A percentile compares a stretch with the other conserved stretches of the same genome.
Evolutionary conservation across 352 stramenopile genomes (phyloP).

Genomic region (Phytopythium vexans): DNA sequence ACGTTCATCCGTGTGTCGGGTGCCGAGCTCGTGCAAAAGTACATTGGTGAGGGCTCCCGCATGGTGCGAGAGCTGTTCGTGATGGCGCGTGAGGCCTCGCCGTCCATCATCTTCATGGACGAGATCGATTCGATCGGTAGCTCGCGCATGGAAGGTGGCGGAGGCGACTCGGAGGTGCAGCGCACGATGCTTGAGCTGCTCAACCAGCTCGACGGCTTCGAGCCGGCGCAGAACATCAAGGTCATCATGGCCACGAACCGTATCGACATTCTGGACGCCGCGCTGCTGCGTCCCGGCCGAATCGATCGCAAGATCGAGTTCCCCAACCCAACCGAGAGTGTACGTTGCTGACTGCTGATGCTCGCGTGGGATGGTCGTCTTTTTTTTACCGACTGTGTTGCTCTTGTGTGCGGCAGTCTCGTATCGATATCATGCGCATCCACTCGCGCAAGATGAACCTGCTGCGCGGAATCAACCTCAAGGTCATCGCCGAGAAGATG

Average conservation of each 20-base stretch:
- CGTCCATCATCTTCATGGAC: slow-evolving; percentile 99
- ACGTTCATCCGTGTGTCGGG: slow-evolving; percentile 99
- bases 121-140: slow-evolving; percentile 99
- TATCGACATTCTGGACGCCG: slow-evolving; percentile 98
- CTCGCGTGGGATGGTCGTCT: neutral
- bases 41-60: slow-evolving; percentile 98
- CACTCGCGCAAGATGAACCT: slow-evolving; percentile 99
- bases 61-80: slow-evolving; percentile 99
- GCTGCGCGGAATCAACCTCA: slow-evolving; percentile 98
- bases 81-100: slow-evolving; percentile 96
- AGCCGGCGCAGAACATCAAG: slow-evolving; percentile 98
- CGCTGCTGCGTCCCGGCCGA: slow-evolving; percentile 95
- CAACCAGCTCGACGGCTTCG: slow-evolving; percentile 98
- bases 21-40: slow-evolving; percentile 99
- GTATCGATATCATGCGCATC: slow-evolving; percentile 98
- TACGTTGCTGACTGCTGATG: slow-evolving; percentile 21
- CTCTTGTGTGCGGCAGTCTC: slow-evolving; percentile 51
- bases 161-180: slow-evolving; percentile 98
- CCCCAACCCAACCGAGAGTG: slow-evolving; percentile 96
- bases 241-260: slow-evolving; percentile 99
- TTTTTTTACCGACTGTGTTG: slow-evolving; percentile 12
- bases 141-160: slow-evolving; percentile 88
- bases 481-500: slow-evolving; percentile 98
- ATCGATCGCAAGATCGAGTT: slow-evolving; percentile 99
- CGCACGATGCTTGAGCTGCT: slow-evolving; percentile 99